Evolutionary conservation across 441 rosid species (phyloP).

Genomic region (Populus hybrid): DNA sequence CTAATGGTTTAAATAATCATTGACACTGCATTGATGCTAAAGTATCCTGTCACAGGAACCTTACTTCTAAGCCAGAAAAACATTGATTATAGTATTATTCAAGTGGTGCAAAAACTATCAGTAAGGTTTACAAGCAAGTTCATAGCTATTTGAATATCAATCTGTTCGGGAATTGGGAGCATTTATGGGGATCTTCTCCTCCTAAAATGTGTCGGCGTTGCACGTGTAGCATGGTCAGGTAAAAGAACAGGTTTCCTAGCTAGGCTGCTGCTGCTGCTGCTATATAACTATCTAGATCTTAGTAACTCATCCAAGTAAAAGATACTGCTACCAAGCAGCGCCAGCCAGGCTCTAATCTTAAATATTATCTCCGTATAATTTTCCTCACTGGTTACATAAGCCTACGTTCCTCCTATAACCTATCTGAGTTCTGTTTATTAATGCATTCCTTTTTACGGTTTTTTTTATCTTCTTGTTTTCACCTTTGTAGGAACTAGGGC

Average conservation of each 20-base stretch:
- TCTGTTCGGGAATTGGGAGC: too few relatives aligned
- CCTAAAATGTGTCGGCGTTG: slow-evolving; percentile 38
- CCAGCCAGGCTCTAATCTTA: too few relatives aligned
- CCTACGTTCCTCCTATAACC: background rate
- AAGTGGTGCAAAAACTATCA: too few relatives aligned
- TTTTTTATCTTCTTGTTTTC: background rate
- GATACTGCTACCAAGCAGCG: slow-evolving; percentile 10
- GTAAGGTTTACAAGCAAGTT: too few relatives aligned
- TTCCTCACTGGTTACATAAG: background rate
- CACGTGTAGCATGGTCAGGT: slow-evolving; percentile 35
- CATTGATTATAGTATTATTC: too few relatives aligned
- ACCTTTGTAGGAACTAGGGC: background rate
- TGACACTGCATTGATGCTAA: too few relatives aligned
- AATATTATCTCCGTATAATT: too few relatives aligned
- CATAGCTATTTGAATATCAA: too few relatives aligned
- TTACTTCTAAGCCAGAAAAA: too few relatives aligned
- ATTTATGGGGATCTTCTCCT: background rate
- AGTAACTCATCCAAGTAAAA: slow-evolving; percentile 36
- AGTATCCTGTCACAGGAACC: too few relatives aligned
- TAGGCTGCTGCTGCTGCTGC: too few relatives aligned
- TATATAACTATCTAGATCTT: slow-evolving; percentile 16
- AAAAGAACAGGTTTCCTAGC: background rate
- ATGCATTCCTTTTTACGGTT: background rate
- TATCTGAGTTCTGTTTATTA: background rate
- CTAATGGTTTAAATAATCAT: too few relatives aligned